A percentile compares a stretch with the other conserved stretches of the same genome.
Evolutionary conservation across 2,329 filamentous ascomycete genomes (phyloP).

Genomic region (Aquanectria penicillioides): DNA sequence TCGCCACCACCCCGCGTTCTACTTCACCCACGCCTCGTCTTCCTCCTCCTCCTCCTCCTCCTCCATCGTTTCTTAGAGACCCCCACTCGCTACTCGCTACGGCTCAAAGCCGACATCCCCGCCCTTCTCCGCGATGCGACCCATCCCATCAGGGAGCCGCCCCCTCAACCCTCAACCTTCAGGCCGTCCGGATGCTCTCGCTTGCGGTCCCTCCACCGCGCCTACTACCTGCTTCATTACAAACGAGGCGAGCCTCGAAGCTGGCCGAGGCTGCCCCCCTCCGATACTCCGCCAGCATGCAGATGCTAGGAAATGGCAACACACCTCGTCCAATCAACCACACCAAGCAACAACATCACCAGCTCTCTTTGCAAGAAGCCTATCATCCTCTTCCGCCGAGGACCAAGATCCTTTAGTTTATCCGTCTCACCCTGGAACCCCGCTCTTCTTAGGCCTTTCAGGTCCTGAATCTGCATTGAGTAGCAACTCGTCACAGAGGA

Average conservation of each 20-base stretch:
- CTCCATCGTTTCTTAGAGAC: not conserved
- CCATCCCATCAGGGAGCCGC: conserved; percentile 35
- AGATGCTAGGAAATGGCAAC: conserved; percentile 35
- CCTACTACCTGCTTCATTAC: conserved; percentile 49
- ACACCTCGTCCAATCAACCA: conserved; percentile 28
- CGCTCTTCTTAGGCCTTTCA: conserved; percentile 39
- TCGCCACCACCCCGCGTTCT: not conserved
- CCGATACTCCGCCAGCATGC: conserved; percentile 33
- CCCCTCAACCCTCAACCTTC: conserved; percentile 32
- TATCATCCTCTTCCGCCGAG: conserved; percentile 27
- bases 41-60: not conserved
- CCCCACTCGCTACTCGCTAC: not conserved
- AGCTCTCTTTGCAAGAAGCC: conserved; percentile 22
- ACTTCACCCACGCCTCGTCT: not conserved
- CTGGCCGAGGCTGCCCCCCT: conserved; percentile 36
- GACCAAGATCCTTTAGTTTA: conserved; percentile 32
- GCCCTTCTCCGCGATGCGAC: conserved; percentile 39
- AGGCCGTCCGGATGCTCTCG: conserved; percentile 34
- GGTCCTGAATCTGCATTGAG: conserved; percentile 52
- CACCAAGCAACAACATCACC: conserved; percentile 22
- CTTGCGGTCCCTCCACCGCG: conserved; percentile 31
- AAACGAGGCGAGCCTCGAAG: conserved; percentile 46
- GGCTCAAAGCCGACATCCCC: conserved; percentile 18
- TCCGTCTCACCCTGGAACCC: conserved; percentile 40
- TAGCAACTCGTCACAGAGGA: conserved; percentile 61